Evolutionary conservation across 345 rosid genomes (phyloP).

Genomic region (Brassica cretica): DNA sequence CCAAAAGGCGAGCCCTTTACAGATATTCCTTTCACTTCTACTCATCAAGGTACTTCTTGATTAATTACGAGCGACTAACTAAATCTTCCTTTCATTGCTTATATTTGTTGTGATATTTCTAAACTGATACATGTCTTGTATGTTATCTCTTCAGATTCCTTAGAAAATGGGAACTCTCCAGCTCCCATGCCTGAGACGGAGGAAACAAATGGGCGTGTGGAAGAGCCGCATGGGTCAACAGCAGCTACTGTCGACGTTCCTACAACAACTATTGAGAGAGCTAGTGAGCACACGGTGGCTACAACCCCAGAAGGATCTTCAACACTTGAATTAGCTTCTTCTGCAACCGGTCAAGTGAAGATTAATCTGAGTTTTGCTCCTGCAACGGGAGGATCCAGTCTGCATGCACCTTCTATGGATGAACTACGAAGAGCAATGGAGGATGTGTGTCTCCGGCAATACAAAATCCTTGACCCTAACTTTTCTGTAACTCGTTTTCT

Average conservation of each 20-base stretch:
- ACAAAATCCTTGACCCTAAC: constrained; percentile 73
- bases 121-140: background rate
- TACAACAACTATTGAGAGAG: constrained; percentile 6
- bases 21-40: background rate
- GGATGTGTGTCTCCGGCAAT: constrained; percentile 69
- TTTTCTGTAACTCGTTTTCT: constrained; percentile 66
- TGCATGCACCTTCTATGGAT: constrained; percentile 65
- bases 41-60: background rate
- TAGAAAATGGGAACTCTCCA: constrained; percentile 30
- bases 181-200: constrained; percentile 32
- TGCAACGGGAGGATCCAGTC: constrained; percentile 53
- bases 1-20: background rate
- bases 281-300: constrained; percentile 25
- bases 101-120: background rate
- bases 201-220: constrained; percentile 38
- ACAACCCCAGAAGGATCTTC: constrained; percentile 28
- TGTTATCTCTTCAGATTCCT: constrained; percentile 39
- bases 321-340: constrained; percentile 67
- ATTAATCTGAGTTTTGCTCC: constrained; percentile 68
- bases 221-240: constrained; percentile 10
- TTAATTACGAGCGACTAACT: background rate
- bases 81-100: constrained; percentile 8
- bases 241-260: constrained; percentile 5
- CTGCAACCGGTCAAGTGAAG: constrained; percentile 80
- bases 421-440: constrained; percentile 72